Base-by-base conservation (phyloP, 371 early-diverging fungal genomes). In the Dinochytrium kinnereticum region DNA sequence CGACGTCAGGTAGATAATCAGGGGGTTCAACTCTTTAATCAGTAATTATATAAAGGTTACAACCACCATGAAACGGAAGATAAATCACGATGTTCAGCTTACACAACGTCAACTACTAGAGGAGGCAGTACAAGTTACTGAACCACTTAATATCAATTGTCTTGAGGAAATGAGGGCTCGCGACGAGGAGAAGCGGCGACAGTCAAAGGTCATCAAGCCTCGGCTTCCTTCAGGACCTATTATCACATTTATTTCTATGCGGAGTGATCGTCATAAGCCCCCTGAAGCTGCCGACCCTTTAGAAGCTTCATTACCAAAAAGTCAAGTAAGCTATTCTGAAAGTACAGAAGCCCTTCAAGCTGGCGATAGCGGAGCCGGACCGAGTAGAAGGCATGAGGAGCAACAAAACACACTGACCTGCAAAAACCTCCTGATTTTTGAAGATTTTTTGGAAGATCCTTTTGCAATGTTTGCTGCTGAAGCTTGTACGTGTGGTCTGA, bases 121-220 rank as follows among this genome's bases (percentile, higher is more conserved):
- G 19, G 68, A 68, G 34, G 68, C 68, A 2, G 33, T 68, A 1
- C 26, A 51, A 19, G 15, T 51, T 2, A 68, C 68, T 5, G 68
- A 49, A 30, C 68, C 68, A 7, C 7, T 24, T n/a, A 68, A 68
- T 33, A 21, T 68, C 7, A 68, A 26, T 21, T 51, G 30, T 51
- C 26, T 68, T 50, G 51, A 26, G 21, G 51, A 68, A 26, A 33
- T 68, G 10, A 3, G 53, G 1, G 33, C 33, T 3, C n/a, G 50
- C 10, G 68, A 68, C 15, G 68, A 68, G 17, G 68, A 68, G 30
- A 38, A 33, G 13, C 5, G 66, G 30, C 31, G 68, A 40, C 50
- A 68, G 5, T 17, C 15, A 5, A 68, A 68, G n/a, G 28, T 34
- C 21, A 3, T 21, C 3, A 49, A 68, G 33, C 61, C 36, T 61